Evolutionary conservation across 352 stramenopile species (phyloP).

Genomic region (Elongisporangium prolatum): DNA sequence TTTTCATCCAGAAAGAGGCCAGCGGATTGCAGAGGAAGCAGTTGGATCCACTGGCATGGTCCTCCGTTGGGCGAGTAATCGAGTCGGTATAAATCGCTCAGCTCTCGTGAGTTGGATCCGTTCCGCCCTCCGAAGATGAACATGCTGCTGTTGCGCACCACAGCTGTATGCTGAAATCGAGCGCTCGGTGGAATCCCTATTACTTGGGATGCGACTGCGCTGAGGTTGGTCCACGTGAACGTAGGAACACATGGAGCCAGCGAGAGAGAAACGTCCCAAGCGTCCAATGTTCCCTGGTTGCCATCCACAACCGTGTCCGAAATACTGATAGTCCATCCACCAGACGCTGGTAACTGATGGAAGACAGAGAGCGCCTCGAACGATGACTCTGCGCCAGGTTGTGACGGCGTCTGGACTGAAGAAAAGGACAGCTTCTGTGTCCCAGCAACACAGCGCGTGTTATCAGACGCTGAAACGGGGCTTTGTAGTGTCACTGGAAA

Average conservation of each 20-base stretch:
- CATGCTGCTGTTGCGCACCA: constrained; percentile 56
- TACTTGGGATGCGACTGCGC: constrained; percentile 2
- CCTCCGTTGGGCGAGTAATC: constrained; percentile 37
- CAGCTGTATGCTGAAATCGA: constrained; percentile 53
- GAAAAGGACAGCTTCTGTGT: constrained; percentile 28
- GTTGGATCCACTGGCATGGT: constrained; percentile 34
- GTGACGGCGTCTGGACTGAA: constrained; percentile 9
- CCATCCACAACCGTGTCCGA: constrained; percentile 37
- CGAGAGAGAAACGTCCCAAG: constrained; percentile 53
- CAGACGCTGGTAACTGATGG: constrained; percentile 39
- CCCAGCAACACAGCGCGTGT: constrained; percentile 17
- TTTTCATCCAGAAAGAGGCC: constrained; percentile 8
- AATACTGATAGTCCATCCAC: constrained; percentile 59
- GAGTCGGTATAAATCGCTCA: constrained; percentile 57
- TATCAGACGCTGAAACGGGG: constrained; percentile 30
- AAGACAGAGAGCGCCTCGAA: constrained; percentile 54
- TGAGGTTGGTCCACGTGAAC: constrained; percentile 52
- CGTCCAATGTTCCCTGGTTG: constrained; percentile 30
- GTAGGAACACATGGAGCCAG: constrained; percentile 43
- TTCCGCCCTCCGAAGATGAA: constrained; percentile 62
- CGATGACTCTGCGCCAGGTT: constrained; percentile 4
- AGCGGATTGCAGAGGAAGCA: constrained; percentile 16
- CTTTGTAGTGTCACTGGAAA: constrained; percentile 47
- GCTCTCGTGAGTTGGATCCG: constrained; percentile 16
- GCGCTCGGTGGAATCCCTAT: constrained; percentile 33